A percentile compares a stretch with the other conserved stretches of the same genome.
phyloP scores from a whole-genome alignment of 805 yeast genomes.

The Candida sphagnicola region DNA sequence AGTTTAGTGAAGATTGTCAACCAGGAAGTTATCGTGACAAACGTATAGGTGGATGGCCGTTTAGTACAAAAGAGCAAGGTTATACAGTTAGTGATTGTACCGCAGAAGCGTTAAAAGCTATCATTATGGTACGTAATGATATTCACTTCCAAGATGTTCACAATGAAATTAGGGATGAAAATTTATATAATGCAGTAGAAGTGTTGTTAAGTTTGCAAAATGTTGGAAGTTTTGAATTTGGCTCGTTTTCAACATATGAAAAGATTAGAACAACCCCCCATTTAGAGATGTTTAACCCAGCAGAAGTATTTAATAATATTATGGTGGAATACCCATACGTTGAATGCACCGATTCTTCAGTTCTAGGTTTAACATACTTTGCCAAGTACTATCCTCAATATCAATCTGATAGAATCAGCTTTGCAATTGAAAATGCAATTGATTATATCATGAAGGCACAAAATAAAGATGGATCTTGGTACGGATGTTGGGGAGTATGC shows the following conservation, averaged over 20 bases:
- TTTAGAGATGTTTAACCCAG: conserved; percentile 83
- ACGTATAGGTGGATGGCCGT: conserved; percentile 92
- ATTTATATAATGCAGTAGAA: conserved; percentile 69
- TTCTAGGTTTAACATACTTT: conserved; percentile 82
- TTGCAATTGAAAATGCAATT: conserved; percentile 73
- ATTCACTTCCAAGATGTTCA: conserved; percentile 45
- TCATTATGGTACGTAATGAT: conserved; percentile 80
- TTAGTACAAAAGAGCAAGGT: conserved; percentile 93
- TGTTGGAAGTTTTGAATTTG: conserved; percentile 70
- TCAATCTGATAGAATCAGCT: conserved; percentile 57
- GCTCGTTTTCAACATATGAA: conserved; percentile 93
- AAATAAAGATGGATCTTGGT: conserved; percentile 85
- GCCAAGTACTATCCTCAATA: conserved; percentile 59
- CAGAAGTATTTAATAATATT: conserved; percentile 95
- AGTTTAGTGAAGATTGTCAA: conserved; percentile 76
- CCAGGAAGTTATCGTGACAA: conserved; percentile 78
- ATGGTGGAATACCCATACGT: conserved; percentile 99
- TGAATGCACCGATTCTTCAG: conserved; percentile 95
- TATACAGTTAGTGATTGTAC: conserved; percentile 97
- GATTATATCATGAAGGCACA: conserved; percentile 68
- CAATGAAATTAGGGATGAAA: conserved; percentile 49
- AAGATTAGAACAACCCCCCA: conserved; percentile 73
- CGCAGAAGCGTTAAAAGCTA: conserved; percentile 91
- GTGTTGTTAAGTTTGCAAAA: conserved; percentile 75
- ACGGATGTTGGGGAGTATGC: conserved; percentile 98